phyloP scores from a whole-genome alignment of 495 filamentous ascomycete genomes.

The Astrothelium macrocarpum region DNA sequence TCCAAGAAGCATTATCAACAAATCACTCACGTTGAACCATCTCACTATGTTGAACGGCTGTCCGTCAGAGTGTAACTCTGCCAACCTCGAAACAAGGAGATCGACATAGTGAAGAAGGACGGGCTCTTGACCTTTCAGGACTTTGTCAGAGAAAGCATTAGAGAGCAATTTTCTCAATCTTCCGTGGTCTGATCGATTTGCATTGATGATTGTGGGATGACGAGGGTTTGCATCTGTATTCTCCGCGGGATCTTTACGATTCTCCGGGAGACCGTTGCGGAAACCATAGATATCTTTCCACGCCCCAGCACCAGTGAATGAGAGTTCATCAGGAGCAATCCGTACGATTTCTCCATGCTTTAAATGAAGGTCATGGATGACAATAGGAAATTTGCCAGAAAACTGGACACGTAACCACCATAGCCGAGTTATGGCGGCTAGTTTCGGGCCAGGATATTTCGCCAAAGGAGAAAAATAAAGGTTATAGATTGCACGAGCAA shows the following conservation, averaged over 20 bases:
- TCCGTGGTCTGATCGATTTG: conserved; percentile 16
- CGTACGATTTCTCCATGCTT: conserved; percentile 15
- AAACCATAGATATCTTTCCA: conserved; percentile 26
- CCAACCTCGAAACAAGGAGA: conserved; percentile 7
- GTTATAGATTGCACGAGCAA: not conserved
- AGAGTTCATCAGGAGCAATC: conserved; percentile 12
- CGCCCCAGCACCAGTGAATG: conserved; percentile 17
- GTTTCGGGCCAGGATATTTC: not conserved
- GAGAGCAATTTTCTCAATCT: conserved; percentile 17
- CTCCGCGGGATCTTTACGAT: conserved; percentile 13
- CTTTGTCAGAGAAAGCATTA: conserved; percentile 18
- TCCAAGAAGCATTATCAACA: not conserved
- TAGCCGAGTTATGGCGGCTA: not conserved
- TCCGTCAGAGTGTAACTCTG: not conserved
- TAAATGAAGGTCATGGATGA: conserved; percentile 10
- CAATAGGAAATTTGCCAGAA: not conserved
- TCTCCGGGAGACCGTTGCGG: conserved; percentile 10
- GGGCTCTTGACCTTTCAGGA: conserved; percentile 20
- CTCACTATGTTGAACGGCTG: not conserved
- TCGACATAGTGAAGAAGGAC: conserved; percentile 18
- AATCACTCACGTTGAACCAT: not conserved
- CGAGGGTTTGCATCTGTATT: conserved; percentile 8
- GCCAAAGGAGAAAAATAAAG: conserved; percentile 3
- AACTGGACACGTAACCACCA: not conserved
- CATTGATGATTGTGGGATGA: conserved; percentile 11